Base-by-base conservation (phyloP, 2,329 filamentous ascomycete species). In the Colletotrichum musae region DNA sequence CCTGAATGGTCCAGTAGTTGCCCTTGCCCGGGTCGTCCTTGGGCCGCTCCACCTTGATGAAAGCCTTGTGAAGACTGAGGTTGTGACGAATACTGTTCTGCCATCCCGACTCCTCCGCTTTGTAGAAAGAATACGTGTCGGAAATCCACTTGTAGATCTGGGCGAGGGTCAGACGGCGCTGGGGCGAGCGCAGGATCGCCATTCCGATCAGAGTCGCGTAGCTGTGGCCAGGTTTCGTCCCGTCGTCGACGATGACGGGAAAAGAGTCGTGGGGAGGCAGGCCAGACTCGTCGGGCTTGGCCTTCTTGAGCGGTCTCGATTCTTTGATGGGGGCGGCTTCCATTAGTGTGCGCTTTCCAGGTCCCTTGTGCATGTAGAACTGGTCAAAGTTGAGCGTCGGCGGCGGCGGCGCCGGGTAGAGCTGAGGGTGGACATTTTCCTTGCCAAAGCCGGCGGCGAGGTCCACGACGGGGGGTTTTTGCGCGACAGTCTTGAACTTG, bases 91-190 rank as follows among this genome's bases (percentile, higher is more conserved):
- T 99, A 83, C 96, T 98, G 81, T 99, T 99, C 81, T 98, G 95
- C 96, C 96, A 99, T 72, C 96, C 95, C 12, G 93, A 91, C 75
- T 98, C 94, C 64, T 91, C 89, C 51, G 90, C 88, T 74, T 89
- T 91, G 84, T 98, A 99, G 81, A 95, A 98, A 5, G 89, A 91
- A 79, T 93, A 98, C 18, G 92, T 95, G 78, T 97, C 94, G n/a
- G 94, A 97, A 75, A 99, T 98, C 95, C 96, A 99, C 78, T 97
- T 97, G 87, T 98, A 99, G 74, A 99, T 99, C 80, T 98, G 94
- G 28, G 94, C 91, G 18, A 99, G 87, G 1, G 96, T 98, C 71
- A 98, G 86, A 60, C 93, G 92, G 70, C 94, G 91, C 70, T 92
- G 90, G 13, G 93, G 92, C 5, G 96, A 94, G 71, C 95, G 91